A percentile compares a stretch with the other conserved stretches of the same genome.
Evolutionary conservation across 805 yeast genomes (phyloP).

Genomic region (Yarrowia hollandica): DNA sequence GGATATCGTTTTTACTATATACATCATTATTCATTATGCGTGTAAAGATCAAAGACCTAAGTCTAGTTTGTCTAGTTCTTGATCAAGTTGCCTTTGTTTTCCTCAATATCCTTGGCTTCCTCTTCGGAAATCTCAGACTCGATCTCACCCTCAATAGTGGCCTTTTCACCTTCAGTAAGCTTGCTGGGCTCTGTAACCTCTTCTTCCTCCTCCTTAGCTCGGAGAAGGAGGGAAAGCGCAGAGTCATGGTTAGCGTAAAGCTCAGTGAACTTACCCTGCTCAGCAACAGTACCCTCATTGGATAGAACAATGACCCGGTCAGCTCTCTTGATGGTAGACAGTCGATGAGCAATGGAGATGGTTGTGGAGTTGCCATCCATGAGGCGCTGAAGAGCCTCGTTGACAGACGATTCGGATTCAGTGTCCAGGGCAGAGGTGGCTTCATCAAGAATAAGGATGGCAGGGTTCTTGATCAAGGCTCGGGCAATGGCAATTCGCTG

Average conservation of each 20-base stretch:
- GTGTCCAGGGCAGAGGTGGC: slow-evolving; percentile 94
- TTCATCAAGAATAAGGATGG: slow-evolving; percentile 82
- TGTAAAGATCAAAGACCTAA: not conserved
- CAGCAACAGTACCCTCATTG: slow-evolving; percentile 70
- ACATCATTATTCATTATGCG: slow-evolving; percentile 27
- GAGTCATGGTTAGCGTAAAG: slow-evolving; percentile 51
- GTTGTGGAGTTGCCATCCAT: slow-evolving; percentile 59
- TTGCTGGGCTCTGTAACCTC: slow-evolving; percentile 1
- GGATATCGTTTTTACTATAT: slow-evolving; percentile 18
- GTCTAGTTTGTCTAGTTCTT: slow-evolving; percentile 2
- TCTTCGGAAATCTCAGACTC: slow-evolving; percentile 40
- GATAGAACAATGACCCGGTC: slow-evolving; percentile 78
- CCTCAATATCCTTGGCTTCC: slow-evolving; percentile 38
- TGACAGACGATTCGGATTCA: slow-evolving; percentile 81
- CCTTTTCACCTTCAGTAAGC: slow-evolving; percentile 32
- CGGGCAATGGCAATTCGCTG: slow-evolving; percentile 91
- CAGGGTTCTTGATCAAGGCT: slow-evolving; percentile 75
- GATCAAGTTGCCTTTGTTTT: slow-evolving; percentile 31
- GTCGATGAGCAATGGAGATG: slow-evolving; percentile 87
- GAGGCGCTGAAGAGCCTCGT: slow-evolving; percentile 63
- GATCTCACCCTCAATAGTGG: slow-evolving; percentile 40
- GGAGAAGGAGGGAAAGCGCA: slow-evolving; percentile 45
- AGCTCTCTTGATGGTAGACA: slow-evolving; percentile 82
- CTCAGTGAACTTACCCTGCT: slow-evolving; percentile 60
- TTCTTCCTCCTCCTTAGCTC: slow-evolving; percentile 32